Base-by-base conservation (phyloP, 805 yeast genomes). In the Zygosaccharomyces bailii region DNA sequence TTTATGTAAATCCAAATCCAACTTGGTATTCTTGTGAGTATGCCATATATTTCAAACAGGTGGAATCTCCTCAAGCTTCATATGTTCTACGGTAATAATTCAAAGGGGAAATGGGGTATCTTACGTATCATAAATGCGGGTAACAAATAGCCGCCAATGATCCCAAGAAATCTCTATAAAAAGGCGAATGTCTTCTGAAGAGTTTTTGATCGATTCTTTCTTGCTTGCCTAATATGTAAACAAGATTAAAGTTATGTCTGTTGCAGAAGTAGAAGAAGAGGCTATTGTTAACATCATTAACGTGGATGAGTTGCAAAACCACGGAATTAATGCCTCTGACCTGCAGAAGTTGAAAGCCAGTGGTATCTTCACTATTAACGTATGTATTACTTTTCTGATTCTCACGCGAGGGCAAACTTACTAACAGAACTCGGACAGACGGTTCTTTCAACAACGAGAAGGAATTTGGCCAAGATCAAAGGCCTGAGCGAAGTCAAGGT, bases 401-500 rank as follows among this genome's bases (percentile, higher is more conserved):
- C 3, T 14, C 7, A 14, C 3, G 9, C 25, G 5, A 21, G 3
- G 3, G 13, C n/a, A 13, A 33, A 19, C n/a, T 11, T 18, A 33
- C 21, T 33, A 33, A 19, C 24, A 27, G 6, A n/a, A 10, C 5
- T 11, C 30, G 37, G 8, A 11, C 36, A 75, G 78, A 69, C 80
- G 2, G 78, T 74, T 2, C 56, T 76, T 13, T 73, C 82, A 14
- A 80, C 85, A 1, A 78, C 90, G 4, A 77, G 84, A 59, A 72
- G 86, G 50, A 79, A 80, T 36, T 55, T 85, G 38, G 68, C 80
- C 40, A 75, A 78, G 43, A 82, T 84, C 14, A 83, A 80, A 59
- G 91, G 91, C 1, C 68, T 84, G 25, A 78, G 85, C 53, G 91
- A 84, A 60, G 80, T 82, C 14, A 84, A 85, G 57, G 90, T 86